Evolutionary conservation across 2,329 filamentous ascomycete genomes (phyloP).

Genomic region (Colletotrichum lentis): DNA sequence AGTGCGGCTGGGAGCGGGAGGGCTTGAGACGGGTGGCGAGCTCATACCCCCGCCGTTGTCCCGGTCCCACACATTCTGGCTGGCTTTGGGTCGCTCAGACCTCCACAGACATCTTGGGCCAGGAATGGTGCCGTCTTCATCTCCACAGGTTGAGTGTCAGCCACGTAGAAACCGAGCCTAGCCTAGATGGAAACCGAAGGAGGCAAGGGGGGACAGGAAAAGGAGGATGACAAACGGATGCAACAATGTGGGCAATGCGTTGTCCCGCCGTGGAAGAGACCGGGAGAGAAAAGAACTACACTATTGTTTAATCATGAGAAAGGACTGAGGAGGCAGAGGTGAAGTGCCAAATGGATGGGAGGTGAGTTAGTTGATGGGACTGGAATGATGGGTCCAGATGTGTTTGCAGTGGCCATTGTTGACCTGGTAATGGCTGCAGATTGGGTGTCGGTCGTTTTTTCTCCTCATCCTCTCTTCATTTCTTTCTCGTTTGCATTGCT

Average conservation of each 20-base stretch:
- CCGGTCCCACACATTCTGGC: constrained; percentile 26
- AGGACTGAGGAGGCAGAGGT: not conserved
- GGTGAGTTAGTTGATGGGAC: not conserved
- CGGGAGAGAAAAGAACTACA: not conserved
- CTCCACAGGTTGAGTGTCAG: not conserved
- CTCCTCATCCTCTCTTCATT: too few species aligned
- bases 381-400: not conserved
- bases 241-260: not conserved
- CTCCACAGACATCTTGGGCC: constrained; percentile 27
- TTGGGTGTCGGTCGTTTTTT: not conserved
- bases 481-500: too few species aligned
- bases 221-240: not conserved
- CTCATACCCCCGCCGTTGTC: constrained; percentile 21
- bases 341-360: not conserved
- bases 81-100: constrained; percentile 21
- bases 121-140: not conserved
- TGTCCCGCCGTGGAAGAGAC: not conserved
- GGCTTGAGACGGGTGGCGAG: not conserved
- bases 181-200: not conserved
- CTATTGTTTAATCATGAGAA: not conserved
- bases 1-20: not conserved
- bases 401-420: not conserved
- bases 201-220: not conserved
- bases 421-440: not conserved
- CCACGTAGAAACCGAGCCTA: constrained; percentile 1